phyloP scores from a whole-genome alignment of 495 filamentous ascomycete genomes.

The Rhypophila decipiens region DNA sequence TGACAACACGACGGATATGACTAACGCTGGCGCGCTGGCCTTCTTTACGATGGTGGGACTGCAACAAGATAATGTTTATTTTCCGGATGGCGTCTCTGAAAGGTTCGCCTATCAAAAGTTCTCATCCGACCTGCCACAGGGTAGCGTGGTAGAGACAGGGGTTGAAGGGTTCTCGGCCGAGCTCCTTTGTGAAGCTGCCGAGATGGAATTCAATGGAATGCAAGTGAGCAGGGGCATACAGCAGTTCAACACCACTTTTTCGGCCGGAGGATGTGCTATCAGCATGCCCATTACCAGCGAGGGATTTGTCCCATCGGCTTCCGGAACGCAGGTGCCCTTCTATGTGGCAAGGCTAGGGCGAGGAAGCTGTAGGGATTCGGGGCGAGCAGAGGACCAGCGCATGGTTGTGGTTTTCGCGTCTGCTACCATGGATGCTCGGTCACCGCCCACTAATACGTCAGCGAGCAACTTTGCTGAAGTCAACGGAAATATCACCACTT shows the following conservation, averaged over 20 bases:
- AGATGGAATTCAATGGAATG: slow-evolving; percentile 7
- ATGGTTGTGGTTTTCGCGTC: slow-evolving; percentile 17
- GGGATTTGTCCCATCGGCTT: background rate
- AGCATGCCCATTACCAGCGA: slow-evolving; percentile 7
- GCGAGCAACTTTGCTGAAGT: background rate
- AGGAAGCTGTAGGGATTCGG: slow-evolving; percentile 13
- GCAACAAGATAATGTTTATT: slow-evolving; percentile 11
- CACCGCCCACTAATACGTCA: slow-evolving; percentile 1
- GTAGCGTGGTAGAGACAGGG: slow-evolving; percentile 9
- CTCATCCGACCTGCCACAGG: slow-evolving; percentile 3
- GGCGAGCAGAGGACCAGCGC: slow-evolving; percentile 7
- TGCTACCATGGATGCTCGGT: slow-evolving; percentile 5
- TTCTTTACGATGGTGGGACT: slow-evolving; percentile 16
- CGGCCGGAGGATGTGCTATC: slow-evolving; percentile 6
- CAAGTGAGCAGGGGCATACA: slow-evolving; percentile 1
- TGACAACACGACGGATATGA: slow-evolving; percentile 9
- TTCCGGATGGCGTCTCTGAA: slow-evolving; percentile 13
- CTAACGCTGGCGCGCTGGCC: slow-evolving; percentile 10
- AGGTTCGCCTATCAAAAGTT: slow-evolving; percentile 21
- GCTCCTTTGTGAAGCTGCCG: slow-evolving; percentile 17
- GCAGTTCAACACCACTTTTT: slow-evolving; percentile 13
- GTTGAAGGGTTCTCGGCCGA: slow-evolving; percentile 20
- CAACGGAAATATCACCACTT: slow-evolving; percentile 12
- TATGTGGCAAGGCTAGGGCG: slow-evolving; percentile 12
- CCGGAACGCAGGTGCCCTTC: slow-evolving; percentile 1